Conservation (phyloP, 805 yeast species). For the Suhomyces canberraensis region DNA sequence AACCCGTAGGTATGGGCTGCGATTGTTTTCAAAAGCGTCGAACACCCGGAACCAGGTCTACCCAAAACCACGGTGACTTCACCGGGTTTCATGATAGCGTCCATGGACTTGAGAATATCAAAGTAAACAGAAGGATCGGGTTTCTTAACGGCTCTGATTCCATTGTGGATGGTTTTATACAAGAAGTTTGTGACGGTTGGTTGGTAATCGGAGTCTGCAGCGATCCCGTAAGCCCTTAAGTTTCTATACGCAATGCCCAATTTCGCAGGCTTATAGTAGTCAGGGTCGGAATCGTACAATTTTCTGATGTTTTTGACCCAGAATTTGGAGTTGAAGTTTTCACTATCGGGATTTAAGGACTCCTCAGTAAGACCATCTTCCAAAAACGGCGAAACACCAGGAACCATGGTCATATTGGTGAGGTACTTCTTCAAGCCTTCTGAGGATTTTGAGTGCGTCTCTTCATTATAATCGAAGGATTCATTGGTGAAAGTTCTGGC, state of each 20-base stretch:
- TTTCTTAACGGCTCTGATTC: conserved; percentile 14
- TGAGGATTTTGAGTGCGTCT: conserved; percentile 9
- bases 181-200: conserved; percentile 49
- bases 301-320: conserved; percentile 68
- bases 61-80: conserved; percentile 41
- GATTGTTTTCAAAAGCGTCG: conserved; percentile 38
- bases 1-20: conserved; percentile 39
- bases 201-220: conserved; percentile 67
- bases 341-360: conserved; percentile 57
- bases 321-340: conserved; percentile 54
- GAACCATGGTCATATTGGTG: conserved; percentile 51
- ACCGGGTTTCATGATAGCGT: conserved; percentile 35
- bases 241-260: conserved; percentile 59
- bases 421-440: conserved; percentile 26
- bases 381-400: conserved; percentile 42
- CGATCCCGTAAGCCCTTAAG: conserved; percentile 60
- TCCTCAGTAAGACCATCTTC: conserved; percentile 25
- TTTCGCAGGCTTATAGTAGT: conserved; percentile 58
- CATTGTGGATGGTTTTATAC: conserved; percentile 17
- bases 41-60: conserved; percentile 43
- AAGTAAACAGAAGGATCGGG: conserved; percentile 24
- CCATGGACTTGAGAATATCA: conserved; percentile 34
- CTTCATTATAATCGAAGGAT: conserved; percentile 2
- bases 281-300: conserved; percentile 51
- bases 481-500: conserved; percentile 22